Evolutionary conservation across 2,329 filamentous ascomycete species (phyloP).

Genomic region (Monilinia aucupariae): DNA sequence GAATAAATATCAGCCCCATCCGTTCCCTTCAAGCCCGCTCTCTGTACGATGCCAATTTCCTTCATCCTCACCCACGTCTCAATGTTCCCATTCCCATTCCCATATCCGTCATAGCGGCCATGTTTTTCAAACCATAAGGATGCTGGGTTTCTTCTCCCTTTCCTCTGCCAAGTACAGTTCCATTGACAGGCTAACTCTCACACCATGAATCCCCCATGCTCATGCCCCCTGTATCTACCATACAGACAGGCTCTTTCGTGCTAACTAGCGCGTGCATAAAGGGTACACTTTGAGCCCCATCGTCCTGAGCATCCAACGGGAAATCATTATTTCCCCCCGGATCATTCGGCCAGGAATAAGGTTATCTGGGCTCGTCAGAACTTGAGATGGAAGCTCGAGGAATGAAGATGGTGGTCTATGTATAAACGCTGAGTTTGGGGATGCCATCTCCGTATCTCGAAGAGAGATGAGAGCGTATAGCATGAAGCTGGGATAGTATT

Average conservation of each 20-base stretch:
- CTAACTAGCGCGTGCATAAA: constrained; percentile 59
- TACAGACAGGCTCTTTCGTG: constrained; percentile 51
- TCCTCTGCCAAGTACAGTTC: constrained; percentile 29
- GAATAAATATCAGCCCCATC: constrained; percentile 53
- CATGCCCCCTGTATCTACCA: constrained; percentile 59
- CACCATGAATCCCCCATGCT: constrained; percentile 61
- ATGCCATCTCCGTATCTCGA: constrained; percentile 36
- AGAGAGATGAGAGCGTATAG: constrained; percentile 33
- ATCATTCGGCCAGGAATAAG: constrained; percentile 38
- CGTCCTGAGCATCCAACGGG: constrained; percentile 33
- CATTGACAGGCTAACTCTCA: constrained; percentile 43
- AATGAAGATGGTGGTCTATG: constrained; percentile 47
- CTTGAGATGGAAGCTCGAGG: constrained; percentile 38
- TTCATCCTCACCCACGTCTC: constrained; percentile 60
- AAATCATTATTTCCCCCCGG: constrained; percentile 44
- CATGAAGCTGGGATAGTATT: constrained; percentile 43
- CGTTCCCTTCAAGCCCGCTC: constrained; percentile 52
- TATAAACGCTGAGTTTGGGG: constrained; percentile 49
- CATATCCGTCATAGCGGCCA: constrained; percentile 66
- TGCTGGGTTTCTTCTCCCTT: constrained; percentile 37
- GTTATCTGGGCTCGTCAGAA: constrained; percentile 16
- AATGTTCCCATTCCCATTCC: constrained; percentile 56
- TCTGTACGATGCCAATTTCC: constrained; percentile 46
- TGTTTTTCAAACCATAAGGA: constrained; percentile 58
- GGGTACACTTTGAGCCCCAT: constrained; percentile 44